phyloP scores from a whole-genome alignment of 2,329 filamentous ascomycete genomes.

The Neofusicoccum cordaticola region DNA sequence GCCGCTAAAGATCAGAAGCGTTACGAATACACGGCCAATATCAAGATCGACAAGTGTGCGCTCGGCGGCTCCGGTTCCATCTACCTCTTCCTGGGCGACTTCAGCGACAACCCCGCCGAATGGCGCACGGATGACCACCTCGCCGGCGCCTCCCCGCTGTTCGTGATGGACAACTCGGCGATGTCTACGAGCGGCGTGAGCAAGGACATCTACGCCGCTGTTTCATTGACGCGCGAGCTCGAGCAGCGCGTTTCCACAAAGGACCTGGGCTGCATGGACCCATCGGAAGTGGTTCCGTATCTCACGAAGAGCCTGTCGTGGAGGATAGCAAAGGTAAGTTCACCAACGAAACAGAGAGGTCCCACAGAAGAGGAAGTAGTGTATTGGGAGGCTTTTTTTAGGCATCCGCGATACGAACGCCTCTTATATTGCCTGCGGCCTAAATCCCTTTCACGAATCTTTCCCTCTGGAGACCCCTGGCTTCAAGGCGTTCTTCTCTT shows the following conservation, averaged over 20 bases:
- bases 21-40: slow-evolving; percentile 66
- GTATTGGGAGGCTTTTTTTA: not conserved
- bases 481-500: not conserved
- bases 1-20: slow-evolving; percentile 38
- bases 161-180: slow-evolving; percentile 23
- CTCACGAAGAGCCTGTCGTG: slow-evolving; percentile 26
- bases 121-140: slow-evolving; percentile 58
- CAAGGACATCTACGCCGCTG: slow-evolving; percentile 31
- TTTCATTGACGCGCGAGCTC: slow-evolving; percentile 46
- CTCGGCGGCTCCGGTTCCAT: slow-evolving; percentile 62
- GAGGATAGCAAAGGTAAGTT: slow-evolving; percentile 22
- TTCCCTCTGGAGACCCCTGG: not conserved
- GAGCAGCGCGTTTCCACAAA: slow-evolving; percentile 32
- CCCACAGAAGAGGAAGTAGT: not conserved
- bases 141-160: slow-evolving; percentile 59
- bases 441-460: not conserved
- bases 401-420: not conserved
- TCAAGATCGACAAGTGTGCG: slow-evolving; percentile 60
- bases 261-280: slow-evolving; percentile 30
- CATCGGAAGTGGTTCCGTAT: slow-evolving; percentile 24
- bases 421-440: not conserved
- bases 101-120: slow-evolving; percentile 35
- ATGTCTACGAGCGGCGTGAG: not conserved
- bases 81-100: slow-evolving; percentile 65
- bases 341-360: slow-evolving; percentile 15